A percentile compares a stretch with the other conserved stretches of the same genome.
Conservation (phyloP, 2,329 filamentous ascomycete species). For the Arthrobotrys sinensis region DNA sequence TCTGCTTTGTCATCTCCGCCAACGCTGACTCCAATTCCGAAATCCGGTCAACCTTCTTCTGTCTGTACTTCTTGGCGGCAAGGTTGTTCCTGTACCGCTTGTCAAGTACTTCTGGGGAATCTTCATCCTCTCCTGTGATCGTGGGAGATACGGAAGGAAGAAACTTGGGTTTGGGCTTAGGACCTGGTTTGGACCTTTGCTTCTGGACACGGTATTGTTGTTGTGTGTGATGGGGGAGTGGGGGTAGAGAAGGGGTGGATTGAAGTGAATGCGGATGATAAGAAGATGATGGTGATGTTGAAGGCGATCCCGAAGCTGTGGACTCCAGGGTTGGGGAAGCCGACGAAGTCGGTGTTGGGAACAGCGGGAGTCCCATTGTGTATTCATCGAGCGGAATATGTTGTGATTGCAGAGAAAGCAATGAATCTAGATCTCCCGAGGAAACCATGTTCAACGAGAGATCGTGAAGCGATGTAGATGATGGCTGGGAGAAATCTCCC, state of each 20-base stretch:
- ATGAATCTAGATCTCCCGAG: constrained; percentile 45
- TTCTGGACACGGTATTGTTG: constrained; percentile 46
- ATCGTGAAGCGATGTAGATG: constrained; percentile 32
- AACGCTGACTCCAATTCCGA: constrained; percentile 46
- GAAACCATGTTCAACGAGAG: constrained; percentile 32
- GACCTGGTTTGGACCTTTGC: constrained; percentile 49
- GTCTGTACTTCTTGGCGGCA: constrained; percentile 57
- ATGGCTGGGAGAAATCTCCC: constrained; percentile 27
- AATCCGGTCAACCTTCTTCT: constrained; percentile 59
- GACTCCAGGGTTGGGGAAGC: constrained; percentile 27
- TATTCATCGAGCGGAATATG: constrained; percentile 48
- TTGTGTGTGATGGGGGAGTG: constrained; percentile 23
- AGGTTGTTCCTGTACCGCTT: constrained; percentile 57
- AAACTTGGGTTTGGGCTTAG: constrained; percentile 47
- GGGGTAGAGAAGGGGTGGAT: constrained; percentile 32
- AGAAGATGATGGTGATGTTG: constrained; percentile 30
- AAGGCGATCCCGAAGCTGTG: constrained; percentile 22
- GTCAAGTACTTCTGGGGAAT: constrained; percentile 50
- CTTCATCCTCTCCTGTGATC: constrained; percentile 21
- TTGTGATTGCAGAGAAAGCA: constrained; percentile 48
- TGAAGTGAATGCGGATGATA: constrained; percentile 14
- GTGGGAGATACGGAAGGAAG: constrained; percentile 29
- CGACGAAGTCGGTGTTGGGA: constrained; percentile 43
- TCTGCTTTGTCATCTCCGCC: constrained; percentile 50
- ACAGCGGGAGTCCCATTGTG: constrained; percentile 53